A percentile compares a stretch with the other conserved stretches of the same genome.
These are phyloP conservation scores for Tieghemostelium lacteum DNA, from an alignment of 78 protist genomes.

Conservation along the genomic window DNA sequence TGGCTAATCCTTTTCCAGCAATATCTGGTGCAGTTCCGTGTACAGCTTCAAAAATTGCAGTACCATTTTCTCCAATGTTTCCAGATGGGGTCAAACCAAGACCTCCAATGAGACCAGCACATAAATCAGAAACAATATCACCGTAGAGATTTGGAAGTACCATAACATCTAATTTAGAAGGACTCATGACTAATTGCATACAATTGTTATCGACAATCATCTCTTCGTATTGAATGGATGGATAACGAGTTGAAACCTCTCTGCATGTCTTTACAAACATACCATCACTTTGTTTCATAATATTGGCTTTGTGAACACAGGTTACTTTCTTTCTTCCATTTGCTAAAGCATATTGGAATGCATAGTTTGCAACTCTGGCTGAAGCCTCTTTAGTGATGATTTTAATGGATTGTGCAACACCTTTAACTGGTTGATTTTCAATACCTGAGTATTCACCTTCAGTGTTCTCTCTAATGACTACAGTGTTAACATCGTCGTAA, in stretches of 20 bases:
- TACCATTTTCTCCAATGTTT: slow-evolving; percentile 85
- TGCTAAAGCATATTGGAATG: slow-evolving; percentile 87
- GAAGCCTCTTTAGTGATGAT: slow-evolving; percentile 89
- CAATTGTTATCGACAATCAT: slow-evolving; percentile 87
- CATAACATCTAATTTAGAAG: slow-evolving; percentile 89
- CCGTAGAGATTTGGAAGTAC: slow-evolving; percentile 93
- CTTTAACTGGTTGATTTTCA: slow-evolving; percentile 86
- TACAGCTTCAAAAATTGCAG: slow-evolving; percentile 90
- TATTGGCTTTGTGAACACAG: slow-evolving; percentile 92
- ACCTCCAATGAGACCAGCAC: slow-evolving; percentile 93
- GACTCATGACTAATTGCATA: slow-evolving; percentile 86
- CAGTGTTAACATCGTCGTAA: slow-evolving; percentile 90
- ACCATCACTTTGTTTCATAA: slow-evolving; percentile 91
- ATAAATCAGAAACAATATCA: slow-evolving; percentile 89
- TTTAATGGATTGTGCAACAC: slow-evolving; percentile 79
- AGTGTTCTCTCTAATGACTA: slow-evolving; percentile 93
- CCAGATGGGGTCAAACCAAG: slow-evolving; percentile 91
- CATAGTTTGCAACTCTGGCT: slow-evolving; percentile 83
- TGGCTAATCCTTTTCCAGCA: slow-evolving; percentile 88
- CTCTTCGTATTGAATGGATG: slow-evolving; percentile 84
- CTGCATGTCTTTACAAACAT: slow-evolving; percentile 84
- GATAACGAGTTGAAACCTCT: slow-evolving; percentile 89
- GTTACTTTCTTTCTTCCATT: slow-evolving; percentile 81
- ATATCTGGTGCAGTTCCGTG: slow-evolving; percentile 93
- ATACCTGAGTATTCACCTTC: slow-evolving; percentile 94